A percentile compares a stretch with the other conserved stretches of the same genome.
phyloP scores from a whole-genome alignment of 371 early-diverging fungal species.

The Syncephalastrum monosporum region DNA sequence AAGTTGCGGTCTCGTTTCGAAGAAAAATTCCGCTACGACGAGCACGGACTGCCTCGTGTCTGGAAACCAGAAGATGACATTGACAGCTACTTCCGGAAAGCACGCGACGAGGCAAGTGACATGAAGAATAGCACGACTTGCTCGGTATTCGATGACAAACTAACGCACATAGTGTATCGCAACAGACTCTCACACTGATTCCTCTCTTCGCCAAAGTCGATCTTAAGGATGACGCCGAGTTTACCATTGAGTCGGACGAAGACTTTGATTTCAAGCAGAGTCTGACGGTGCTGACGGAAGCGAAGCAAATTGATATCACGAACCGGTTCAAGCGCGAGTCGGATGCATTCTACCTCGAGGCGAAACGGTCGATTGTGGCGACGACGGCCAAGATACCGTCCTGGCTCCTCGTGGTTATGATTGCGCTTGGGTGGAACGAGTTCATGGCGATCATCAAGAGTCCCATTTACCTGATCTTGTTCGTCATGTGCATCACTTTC shows the following conservation, averaged over 20 bases:
- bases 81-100: slow-evolving; percentile 76
- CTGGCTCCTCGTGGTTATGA: slow-evolving; percentile 80
- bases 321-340: slow-evolving; percentile 86
- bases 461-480: slow-evolving; percentile 76
- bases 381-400: slow-evolving; percentile 85
- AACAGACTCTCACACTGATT: slow-evolving; percentile 59
- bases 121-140: neutral
- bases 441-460: slow-evolving; percentile 78
- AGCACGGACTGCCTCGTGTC: slow-evolving; percentile 87
- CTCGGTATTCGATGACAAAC: neutral
- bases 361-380: slow-evolving; percentile 90
- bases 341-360: slow-evolving; percentile 90
- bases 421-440: slow-evolving; percentile 93
- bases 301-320: slow-evolving; percentile 74
- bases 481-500: slow-evolving; percentile 42
- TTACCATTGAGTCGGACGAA: slow-evolving; percentile 42
- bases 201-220: slow-evolving; percentile 66
- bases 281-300: slow-evolving; percentile 62
- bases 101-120: slow-evolving; percentile 61
- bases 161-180: neutral
- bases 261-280: slow-evolving; percentile 66
- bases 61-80: slow-evolving; percentile 96
- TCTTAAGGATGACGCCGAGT: slow-evolving; percentile 36
- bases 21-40: slow-evolving; percentile 91
- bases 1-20: slow-evolving; percentile 83